Conservation (phyloP, 768 basidiomycete species). For the Psilocybe cyanescens region DNA sequence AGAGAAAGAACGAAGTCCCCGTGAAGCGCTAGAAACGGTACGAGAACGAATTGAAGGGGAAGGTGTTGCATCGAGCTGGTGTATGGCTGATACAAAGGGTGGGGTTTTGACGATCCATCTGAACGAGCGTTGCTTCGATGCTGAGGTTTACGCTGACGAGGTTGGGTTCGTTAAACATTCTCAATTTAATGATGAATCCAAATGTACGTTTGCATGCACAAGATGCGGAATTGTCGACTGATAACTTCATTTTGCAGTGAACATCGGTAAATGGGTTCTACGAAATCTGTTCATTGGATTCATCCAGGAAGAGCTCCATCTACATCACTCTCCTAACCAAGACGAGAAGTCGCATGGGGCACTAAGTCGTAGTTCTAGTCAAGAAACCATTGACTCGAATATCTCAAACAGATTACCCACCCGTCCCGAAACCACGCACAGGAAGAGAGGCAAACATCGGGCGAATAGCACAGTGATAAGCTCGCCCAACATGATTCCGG, state of each 20-base stretch:
- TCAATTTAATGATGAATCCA: slow-evolving; percentile 74
- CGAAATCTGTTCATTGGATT: slow-evolving; percentile 85
- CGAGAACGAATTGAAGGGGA: slow-evolving; percentile 95
- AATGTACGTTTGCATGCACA: slow-evolving; percentile 56
- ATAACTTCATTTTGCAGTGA: slow-evolving; percentile 55
- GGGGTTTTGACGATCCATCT: slow-evolving; percentile 89
- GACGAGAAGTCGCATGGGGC: slow-evolving; percentile 22
- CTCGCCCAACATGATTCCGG: slow-evolving; percentile 70
- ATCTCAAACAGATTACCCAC: slow-evolving; percentile 2
- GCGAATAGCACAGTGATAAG: slow-evolving; percentile 52
- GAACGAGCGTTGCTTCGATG: slow-evolving; percentile 88
- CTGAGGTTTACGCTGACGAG: slow-evolving; percentile 95
- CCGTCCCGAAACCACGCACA: neutral
- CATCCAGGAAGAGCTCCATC: slow-evolving; percentile 64
- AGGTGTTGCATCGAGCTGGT: slow-evolving; percentile 85
- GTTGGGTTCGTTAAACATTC: slow-evolving; percentile 68
- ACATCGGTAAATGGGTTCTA: slow-evolving; percentile 90
- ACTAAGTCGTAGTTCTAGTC: slow-evolving; percentile 25
- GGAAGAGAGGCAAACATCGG: slow-evolving; percentile 14
- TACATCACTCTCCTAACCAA: slow-evolving; percentile 17
- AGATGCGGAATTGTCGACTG: neutral
- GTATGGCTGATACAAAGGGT: slow-evolving; percentile 85
- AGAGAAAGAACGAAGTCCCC: slow-evolving; percentile 63
- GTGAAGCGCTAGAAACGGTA: slow-evolving; percentile 87
- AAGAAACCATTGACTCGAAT: slow-evolving; percentile 22